Evolutionary conservation across 2,329 filamentous ascomycete species (phyloP).

Genomic region (Dactylonectria macrodidyma): DNA sequence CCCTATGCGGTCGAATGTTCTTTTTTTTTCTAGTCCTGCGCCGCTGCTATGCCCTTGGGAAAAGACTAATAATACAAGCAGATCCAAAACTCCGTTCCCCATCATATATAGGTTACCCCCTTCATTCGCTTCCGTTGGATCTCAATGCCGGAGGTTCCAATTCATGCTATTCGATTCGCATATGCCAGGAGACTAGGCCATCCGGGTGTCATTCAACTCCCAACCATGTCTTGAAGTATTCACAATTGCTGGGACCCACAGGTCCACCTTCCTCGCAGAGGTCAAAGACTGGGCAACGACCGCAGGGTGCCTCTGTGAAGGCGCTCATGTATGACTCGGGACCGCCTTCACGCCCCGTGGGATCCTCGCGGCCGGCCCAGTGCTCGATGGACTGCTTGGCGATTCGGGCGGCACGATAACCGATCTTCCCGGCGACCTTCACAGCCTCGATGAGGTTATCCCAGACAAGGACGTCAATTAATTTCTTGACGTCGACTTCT

Average conservation of each 20-base stretch:
- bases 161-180: neutral
- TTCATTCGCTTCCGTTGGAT: neutral
- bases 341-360: conserved; percentile 54
- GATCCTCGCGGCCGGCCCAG: conserved; percentile 59
- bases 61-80: conserved; percentile 32
- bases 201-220: conserved; percentile 56
- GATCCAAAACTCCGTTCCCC: conserved; percentile 45
- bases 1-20: conserved; percentile 27
- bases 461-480: conserved; percentile 90
- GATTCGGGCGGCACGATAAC: conserved; percentile 68
- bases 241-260: conserved; percentile 90
- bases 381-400: conserved; percentile 60
- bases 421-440: conserved; percentile 63
- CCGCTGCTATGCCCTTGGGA: conserved; percentile 43
- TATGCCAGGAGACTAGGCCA: neutral
- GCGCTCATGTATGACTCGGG: conserved; percentile 73
- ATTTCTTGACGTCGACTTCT: conserved; percentile 84
- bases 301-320: conserved; percentile 91
- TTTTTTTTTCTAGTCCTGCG: conserved; percentile 41
- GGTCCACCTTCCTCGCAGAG: conserved; percentile 92
- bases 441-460: conserved; percentile 86
- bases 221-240: conserved; percentile 92
- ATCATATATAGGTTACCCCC: conserved; percentile 6
- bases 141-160: neutral
- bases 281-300: conserved; percentile 92